Base-by-base conservation (phyloP, 345 rosid genomes). In the Melaleuca alternifolia region DNA sequence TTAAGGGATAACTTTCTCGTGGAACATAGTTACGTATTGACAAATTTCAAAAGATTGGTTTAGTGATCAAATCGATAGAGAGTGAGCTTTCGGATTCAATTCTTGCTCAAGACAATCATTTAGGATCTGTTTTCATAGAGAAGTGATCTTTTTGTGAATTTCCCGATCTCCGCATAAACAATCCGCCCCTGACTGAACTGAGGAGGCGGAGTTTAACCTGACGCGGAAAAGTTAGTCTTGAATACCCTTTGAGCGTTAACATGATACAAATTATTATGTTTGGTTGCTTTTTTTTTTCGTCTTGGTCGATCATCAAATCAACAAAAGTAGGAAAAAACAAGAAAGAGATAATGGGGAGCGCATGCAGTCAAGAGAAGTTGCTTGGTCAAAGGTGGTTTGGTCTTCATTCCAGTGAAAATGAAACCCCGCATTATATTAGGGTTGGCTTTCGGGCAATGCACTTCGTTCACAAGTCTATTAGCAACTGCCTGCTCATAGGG, bases 1-100 rank as follows among this genome's bases (percentile, higher is more conserved):
- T 2, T 2, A 20, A 16, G 18, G 0, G 6, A 65, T 11, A 10
- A 33, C 5, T 65, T 65, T 33, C 3, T 2, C 21, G 77, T 33
- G 33, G 16, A 33, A 65, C 46, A 2, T 33, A 8, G 8, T 65
- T 33, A 33, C 10, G 4, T 18, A 6, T 53, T 18, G 6, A 53
- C 23, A 8, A 53, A 18, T 20, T 53, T 23, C 56, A 53, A 53
- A 23, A 18, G 56, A 4, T 7, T 1, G 56, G 10, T 2, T 53
- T 4, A 14, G 46, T 20, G 5, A 10, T 16, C 2, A 71, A 71
- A 41, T 10, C 1, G 1, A 71, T 71, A 71, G 18, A 18, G 24
- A 0, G 0, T 0, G 7, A 71, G 26, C 4, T 71, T 6, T 33
- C 0, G 2, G 0, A 71, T 71, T 71, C 24, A 33, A 33, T 18